These are phyloP conservation scores for Hypoxylon lienhwacheense DNA, from an alignment of 495 filamentous ascomycete genomes.

Conservation along the genomic window DNA sequence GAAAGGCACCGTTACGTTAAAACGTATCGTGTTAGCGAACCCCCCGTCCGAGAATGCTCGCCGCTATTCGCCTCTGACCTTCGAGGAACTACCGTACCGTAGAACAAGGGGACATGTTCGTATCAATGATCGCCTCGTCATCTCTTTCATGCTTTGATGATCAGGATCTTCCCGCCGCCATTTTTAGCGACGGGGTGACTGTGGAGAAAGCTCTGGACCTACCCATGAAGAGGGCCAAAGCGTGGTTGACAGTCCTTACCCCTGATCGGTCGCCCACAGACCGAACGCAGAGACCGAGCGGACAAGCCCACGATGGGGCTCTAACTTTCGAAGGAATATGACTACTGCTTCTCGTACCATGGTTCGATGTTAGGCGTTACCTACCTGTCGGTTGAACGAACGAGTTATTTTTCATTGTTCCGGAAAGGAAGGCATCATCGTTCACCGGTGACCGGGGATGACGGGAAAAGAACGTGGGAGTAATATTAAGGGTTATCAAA, in stretches of 20 bases:
- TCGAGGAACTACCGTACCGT: slow-evolving; percentile 12
- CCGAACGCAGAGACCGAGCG: slow-evolving; percentile 31
- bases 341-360: slow-evolving; percentile 25
- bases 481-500: slow-evolving; percentile 3
- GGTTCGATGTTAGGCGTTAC: slow-evolving; percentile 19
- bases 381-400: slow-evolving; percentile 19
- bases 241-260: slow-evolving; percentile 21
- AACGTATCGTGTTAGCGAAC: slow-evolving; percentile 13
- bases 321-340: slow-evolving; percentile 33
- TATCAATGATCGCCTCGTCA: slow-evolving; percentile 26
- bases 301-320: slow-evolving; percentile 31
- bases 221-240: slow-evolving; percentile 17
- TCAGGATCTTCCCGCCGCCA: slow-evolving; percentile 37
- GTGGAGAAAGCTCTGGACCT: slow-evolving; percentile 30
- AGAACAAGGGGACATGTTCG: slow-evolving; percentile 24
- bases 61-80: slow-evolving; percentile 13
- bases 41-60: slow-evolving; percentile 19
- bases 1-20: slow-evolving; percentile 17
- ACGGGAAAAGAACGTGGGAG: slow-evolving; percentile 7
- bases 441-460: slow-evolving; percentile 26
- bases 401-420: slow-evolving; percentile 30
- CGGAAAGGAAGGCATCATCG: slow-evolving; percentile 15
- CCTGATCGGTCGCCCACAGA: slow-evolving; percentile 29
- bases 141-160: slow-evolving; percentile 35
- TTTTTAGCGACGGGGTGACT: slow-evolving; percentile 37